A percentile compares a stretch with the other conserved stretches of the same genome.
Evolutionary conservation across 2,329 filamentous ascomycete genomes (phyloP).

Genomic region (Pestalotiopsis sp.): DNA sequence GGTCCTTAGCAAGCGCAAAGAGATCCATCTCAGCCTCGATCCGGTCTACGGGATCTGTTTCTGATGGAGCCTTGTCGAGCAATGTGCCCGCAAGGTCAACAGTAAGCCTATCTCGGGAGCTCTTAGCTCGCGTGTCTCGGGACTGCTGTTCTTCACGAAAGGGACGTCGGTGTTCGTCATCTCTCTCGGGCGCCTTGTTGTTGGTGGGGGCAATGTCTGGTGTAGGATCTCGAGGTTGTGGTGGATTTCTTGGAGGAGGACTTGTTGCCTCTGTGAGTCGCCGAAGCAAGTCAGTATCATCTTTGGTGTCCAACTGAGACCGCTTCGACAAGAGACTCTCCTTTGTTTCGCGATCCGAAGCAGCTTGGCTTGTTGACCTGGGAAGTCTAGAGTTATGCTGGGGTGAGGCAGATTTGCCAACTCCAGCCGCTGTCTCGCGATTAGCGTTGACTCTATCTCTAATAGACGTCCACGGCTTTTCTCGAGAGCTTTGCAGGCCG

Average conservation of each 20-base stretch:
- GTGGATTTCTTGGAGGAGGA: conserved; percentile 32
- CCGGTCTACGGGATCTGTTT: conserved; percentile 57
- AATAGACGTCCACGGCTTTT: conserved; percentile 9
- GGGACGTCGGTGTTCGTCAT: conserved; percentile 20
- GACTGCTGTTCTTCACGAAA: conserved; percentile 23
- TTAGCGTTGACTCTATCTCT: not conserved
- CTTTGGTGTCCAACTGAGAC: conserved; percentile 26
- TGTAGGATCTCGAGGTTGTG: conserved; percentile 16
- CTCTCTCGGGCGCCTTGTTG: conserved; percentile 18
- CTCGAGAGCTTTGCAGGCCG: conserved; percentile 27
- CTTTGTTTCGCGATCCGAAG: not conserved
- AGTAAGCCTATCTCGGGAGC: conserved; percentile 35
- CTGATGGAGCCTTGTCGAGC: conserved; percentile 49
- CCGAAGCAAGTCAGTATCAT: conserved; percentile 52
- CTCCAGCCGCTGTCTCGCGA: not conserved
- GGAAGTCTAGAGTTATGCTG: not conserved
- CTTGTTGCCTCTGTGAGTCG: conserved; percentile 52
- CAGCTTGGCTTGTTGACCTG: not conserved
- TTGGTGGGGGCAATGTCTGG: conserved; percentile 12
- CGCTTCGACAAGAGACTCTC: not conserved
- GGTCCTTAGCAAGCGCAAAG: conserved; percentile 56
- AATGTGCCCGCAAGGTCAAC: conserved; percentile 50
- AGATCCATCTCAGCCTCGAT: conserved; percentile 60
- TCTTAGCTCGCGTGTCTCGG: conserved; percentile 28
- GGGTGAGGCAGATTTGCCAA: not conserved